Percentiles rank a stretch among this genome's conserved stretches.
Conservation (phyloP, 2,329 filamentous ascomycete genomes). For the Teratosphaeriaceae sp. region DNA sequence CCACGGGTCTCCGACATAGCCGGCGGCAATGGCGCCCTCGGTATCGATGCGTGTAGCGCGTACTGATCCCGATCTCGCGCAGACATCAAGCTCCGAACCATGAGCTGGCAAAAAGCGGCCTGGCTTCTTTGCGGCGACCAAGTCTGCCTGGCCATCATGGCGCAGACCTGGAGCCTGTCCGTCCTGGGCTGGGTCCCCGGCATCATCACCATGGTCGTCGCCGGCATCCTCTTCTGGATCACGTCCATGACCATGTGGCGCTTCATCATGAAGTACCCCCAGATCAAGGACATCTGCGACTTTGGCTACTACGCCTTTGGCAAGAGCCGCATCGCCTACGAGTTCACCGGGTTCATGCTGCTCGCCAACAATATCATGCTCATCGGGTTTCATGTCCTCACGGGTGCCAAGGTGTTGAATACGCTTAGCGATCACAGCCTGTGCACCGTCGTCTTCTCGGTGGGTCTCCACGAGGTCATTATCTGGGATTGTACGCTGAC, state of each 20-base stretch:
- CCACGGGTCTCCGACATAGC: no score
- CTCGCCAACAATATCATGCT: slow-evolving; percentile 48
- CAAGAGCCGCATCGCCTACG: slow-evolving; percentile 37
- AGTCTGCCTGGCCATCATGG: slow-evolving; percentile 48
- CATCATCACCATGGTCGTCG: slow-evolving; percentile 42
- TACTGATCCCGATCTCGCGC: slow-evolving; percentile 7
- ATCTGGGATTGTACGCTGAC: background rate
- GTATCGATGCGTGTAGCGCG: no score
- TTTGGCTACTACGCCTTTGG: slow-evolving; percentile 45
- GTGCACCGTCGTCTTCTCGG: slow-evolving; percentile 42
- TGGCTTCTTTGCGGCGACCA: slow-evolving; percentile 44
- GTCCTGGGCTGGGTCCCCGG: slow-evolving; percentile 12
- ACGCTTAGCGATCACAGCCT: slow-evolving; percentile 43
- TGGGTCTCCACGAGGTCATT: slow-evolving; percentile 9
- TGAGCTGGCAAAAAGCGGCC: slow-evolving; percentile 48
- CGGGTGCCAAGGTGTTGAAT: slow-evolving; percentile 44
- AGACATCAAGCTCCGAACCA: slow-evolving; percentile 47
- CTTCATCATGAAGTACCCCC: slow-evolving; percentile 47
- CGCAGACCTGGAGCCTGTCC: slow-evolving; percentile 41
- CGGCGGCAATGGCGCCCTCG: no score
- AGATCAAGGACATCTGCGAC: slow-evolving; percentile 46
- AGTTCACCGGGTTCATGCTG: slow-evolving; percentile 42
- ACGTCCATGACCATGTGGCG: slow-evolving; percentile 47
- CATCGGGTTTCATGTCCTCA: slow-evolving; percentile 46
- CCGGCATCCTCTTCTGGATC: slow-evolving; percentile 43